Base-by-base conservation (phyloP, 1,284 basidiomycete species). In the Tylopilus orsonianus region DNA sequence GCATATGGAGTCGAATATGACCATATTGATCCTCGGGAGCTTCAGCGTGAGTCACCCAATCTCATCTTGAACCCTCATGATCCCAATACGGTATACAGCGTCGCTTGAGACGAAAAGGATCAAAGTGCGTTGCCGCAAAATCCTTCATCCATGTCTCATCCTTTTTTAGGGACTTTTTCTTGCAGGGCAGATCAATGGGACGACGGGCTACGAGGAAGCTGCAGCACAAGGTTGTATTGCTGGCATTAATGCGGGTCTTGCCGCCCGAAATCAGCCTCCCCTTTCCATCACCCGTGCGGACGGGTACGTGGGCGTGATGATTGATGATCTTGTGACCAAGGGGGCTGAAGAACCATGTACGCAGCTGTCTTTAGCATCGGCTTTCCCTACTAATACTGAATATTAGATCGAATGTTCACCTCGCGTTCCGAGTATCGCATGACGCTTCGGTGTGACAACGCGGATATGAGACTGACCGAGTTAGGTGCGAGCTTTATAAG, bases 1-100 rank as follows among this genome's bases (percentile, higher is more conserved):
- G 93, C 91, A 0, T 96, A 95, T 68, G 93, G 93, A 1, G 92
- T 96, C 29, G 92, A 96, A 64, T 96, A 95, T 58, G 93, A 95
- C 58, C 85, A 92, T 60, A 78, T 95, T n/a, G 92, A 95, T 68
- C 85, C 93, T 5, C 74, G 89, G 30, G 91, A 94, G 58, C 74
- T 95, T 32, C 73, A 71, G 24, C 72, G 88, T 89, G 54, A 54
- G 81, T 74, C 13, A 18, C n/a, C n/a, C 7, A 9, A 0, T 22
- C 5, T 14, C 41, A 0, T 26, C 12, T 24, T 14, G 3, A 29
- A 12, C 19, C 9, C 16, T 27, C 7, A 9, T 9, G 12, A 2
- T 24, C 22, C 19, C 50, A 23, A 66, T 23, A 18, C 4, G 19
- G 3, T 30, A 24, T 41, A 19, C 51, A 91, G 87, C 81, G 12